Evolutionary conservation across 257 asterid genomes (phyloP), one percentile per base, ranked within the genome.

Genomic region (Penstemon newberryi): DNA sequence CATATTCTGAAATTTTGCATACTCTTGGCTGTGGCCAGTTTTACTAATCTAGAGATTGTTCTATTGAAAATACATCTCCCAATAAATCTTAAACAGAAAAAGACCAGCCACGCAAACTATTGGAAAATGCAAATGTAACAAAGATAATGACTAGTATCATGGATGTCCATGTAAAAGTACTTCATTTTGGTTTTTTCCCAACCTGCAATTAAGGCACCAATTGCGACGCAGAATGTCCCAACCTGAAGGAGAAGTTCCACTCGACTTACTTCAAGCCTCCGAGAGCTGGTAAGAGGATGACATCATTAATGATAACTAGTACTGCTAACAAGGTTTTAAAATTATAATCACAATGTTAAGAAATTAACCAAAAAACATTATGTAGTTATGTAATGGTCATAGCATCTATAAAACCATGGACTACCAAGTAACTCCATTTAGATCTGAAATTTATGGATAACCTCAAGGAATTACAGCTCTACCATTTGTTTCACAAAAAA

Each of bases 251-350:
- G 92, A 75, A 94, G 89, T 77, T 94, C 99, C 75, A 94, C 95
- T 81, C 96, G 82, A 73, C 99, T 94, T 10, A 94, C 99, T 79
- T 94, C 99, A 69, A 94, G 96, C 84, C 99, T 89, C 78, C 99
- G 87, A 12, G 99, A 94, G 84, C 99, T 94, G 90, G 66, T 55
- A 66, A 47, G 56, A 67, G 39, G 55, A 82, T 60, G 42, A 43
- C 7, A 72, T 33, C 44, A 54, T 66, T 49, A 8, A 67, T 70
- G 60, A 73, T 25, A 60, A 44, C 53, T 33, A 13, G 38, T 66
- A 47, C 33, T 50, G 44, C 50, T 33, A 33, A 60, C 62, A 52
- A 19, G 37, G 42, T 60, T 36, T 4, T 40, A 63, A 0, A 40
- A 67, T 25, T 25, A 25, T 25, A 25, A 25, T 25, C 33, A 0